Conservation (phyloP, 2,329 filamentous ascomycete species). For the Nannizziopsis arthrosporioides region DNA sequence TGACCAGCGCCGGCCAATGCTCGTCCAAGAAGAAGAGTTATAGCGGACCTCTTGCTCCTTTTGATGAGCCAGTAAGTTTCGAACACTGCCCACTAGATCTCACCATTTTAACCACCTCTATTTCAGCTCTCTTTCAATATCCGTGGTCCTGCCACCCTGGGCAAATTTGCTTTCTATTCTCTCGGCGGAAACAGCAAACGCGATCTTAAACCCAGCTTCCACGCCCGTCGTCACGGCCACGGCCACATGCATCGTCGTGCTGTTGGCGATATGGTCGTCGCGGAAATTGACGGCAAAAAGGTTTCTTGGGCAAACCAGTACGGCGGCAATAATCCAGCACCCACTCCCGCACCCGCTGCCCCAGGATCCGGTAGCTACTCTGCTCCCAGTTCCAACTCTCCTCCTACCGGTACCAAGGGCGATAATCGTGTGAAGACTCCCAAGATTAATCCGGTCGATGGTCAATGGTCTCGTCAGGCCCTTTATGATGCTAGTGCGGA, state of each 20-base stretch:
- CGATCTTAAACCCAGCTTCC: constrained; percentile 25
- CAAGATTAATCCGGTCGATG: constrained; percentile 18
- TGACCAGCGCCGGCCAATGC: constrained; percentile 47
- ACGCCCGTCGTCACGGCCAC: constrained; percentile 38
- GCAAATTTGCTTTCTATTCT: constrained; percentile 58
- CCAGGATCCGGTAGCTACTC: constrained; percentile 9
- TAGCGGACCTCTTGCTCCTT: constrained; percentile 51
- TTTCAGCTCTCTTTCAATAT: constrained; percentile 58
- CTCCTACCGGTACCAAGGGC: not conserved
- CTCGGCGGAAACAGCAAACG: constrained; percentile 36
- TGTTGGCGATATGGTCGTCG: constrained; percentile 42
- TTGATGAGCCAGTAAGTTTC: constrained; percentile 57
- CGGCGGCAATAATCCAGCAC: constrained; percentile 25
- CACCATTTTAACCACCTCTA: no score
- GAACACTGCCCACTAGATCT: no score
- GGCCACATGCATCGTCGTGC: constrained; percentile 37
- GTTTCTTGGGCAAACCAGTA: constrained; percentile 51
- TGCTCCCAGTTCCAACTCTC: constrained; percentile 3
- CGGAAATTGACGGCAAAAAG: constrained; percentile 47
- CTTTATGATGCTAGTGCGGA: constrained; percentile 38
- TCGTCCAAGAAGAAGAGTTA: constrained; percentile 42
- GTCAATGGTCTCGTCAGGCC: constrained; percentile 35
- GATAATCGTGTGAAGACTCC: constrained; percentile 11
- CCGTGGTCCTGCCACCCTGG: constrained; percentile 56
- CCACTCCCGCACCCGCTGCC: constrained; percentile 12